Evolutionary conservation across 148 eudicot genomes (phyloP).

Genomic region (Salicornia ramosissima): DNA sequence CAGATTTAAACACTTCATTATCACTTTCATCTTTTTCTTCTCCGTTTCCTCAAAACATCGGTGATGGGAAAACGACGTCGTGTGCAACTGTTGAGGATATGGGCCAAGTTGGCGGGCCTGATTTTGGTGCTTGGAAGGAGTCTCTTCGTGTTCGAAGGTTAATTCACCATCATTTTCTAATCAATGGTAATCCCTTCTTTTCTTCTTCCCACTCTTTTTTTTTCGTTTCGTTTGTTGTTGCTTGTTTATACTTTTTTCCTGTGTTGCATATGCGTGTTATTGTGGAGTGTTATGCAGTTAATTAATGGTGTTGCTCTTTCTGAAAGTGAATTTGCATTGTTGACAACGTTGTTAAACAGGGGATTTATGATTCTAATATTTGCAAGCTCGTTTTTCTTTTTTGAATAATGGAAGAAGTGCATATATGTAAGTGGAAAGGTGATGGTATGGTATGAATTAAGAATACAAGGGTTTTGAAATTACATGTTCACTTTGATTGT

Average conservation of each 20-base stretch:
- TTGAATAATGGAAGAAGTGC: no score
- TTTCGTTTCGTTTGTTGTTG: no score
- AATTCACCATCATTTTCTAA: slow-evolving; percentile 48
- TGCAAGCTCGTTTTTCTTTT: no score
- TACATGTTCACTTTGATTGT: no score
- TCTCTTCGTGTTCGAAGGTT: slow-evolving; percentile 43
- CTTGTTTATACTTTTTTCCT: not conserved
- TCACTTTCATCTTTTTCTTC: slow-evolving; percentile 1
- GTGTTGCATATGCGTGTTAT: not conserved
- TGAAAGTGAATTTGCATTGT: not conserved
- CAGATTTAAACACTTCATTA: slow-evolving; percentile 8
- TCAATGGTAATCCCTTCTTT: slow-evolving; percentile 42
- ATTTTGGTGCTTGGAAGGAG: slow-evolving; percentile 40
- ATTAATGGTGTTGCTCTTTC: not conserved
- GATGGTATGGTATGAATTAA: no score
- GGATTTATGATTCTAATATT: not conserved
- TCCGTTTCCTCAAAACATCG: not conserved
- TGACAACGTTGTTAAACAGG: not conserved
- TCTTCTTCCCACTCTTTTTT: not conserved
- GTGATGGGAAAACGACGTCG: slow-evolving; percentile 17
- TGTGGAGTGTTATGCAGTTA: not conserved
- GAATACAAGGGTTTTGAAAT: no score
- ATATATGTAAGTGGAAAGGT: no score
- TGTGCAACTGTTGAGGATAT: slow-evolving; percentile 85
- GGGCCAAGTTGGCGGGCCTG: slow-evolving; percentile 46